Evolutionary conservation across 1,284 basidiomycete genomes (phyloP).

Genomic region (Taiwanofungus camphoratus): DNA sequence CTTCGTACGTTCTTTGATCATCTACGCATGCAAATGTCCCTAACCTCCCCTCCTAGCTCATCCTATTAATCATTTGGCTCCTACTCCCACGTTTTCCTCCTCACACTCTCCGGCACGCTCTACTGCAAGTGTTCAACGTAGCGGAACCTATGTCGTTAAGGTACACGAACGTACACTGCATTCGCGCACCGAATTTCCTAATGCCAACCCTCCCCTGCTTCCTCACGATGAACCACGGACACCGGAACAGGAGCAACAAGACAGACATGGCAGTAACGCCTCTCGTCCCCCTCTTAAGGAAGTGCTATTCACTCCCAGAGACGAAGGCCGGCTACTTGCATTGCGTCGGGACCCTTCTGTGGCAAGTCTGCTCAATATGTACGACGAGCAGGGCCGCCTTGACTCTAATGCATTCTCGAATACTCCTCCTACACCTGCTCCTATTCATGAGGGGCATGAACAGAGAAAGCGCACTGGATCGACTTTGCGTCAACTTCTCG

Average conservation of each 20-base stretch:
- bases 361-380: constrained; percentile 61
- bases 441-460: constrained; percentile 19
- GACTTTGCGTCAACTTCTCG: constrained; percentile 65
- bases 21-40: not conserved
- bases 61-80: constrained; percentile 53
- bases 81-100: constrained; percentile 39
- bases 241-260: constrained; percentile 9
- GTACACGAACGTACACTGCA: constrained; percentile 57
- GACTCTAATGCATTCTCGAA: constrained; percentile 60
- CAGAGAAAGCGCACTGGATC: constrained; percentile 59
- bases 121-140: constrained; percentile 41
- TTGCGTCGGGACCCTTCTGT: constrained; percentile 73
- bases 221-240: constrained; percentile 22
- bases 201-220: constrained; percentile 40
- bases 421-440: constrained; percentile 38
- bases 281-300: constrained; percentile 23
- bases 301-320: constrained; percentile 38
- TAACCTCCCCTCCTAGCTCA: constrained; percentile 42
- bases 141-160: constrained; percentile 64
- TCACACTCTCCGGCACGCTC: constrained; percentile 20
- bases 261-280: constrained; percentile 9
- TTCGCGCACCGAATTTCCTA: constrained; percentile 57
- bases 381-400: constrained; percentile 64
- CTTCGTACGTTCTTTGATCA: constrained; percentile 72
- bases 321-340: constrained; percentile 46